Conservation (phyloP, 1,284 basidiomycete genomes). For the Ustilago crameri region DNA sequence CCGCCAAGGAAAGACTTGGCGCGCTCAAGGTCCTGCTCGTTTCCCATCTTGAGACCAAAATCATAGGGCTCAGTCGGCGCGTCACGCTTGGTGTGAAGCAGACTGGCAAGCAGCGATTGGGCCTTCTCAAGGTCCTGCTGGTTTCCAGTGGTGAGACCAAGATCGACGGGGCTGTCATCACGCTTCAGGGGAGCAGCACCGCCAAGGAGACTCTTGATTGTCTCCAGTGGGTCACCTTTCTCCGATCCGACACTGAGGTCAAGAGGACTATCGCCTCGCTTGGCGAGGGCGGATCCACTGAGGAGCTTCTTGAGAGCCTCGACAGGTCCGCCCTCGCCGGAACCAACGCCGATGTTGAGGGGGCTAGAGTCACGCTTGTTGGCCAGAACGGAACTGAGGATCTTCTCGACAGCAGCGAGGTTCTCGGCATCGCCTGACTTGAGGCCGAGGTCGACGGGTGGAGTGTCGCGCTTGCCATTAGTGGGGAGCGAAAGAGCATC, state of each 20-base stretch:
- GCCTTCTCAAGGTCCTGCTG: slow-evolving; percentile 13
- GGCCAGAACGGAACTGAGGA: neutral
- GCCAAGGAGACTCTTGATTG: slow-evolving; percentile 1
- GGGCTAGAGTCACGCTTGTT: slow-evolving; percentile 1
- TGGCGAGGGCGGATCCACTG: neutral
- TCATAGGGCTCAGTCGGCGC: slow-evolving; percentile 6
- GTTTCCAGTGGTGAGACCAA: slow-evolving; percentile 16
- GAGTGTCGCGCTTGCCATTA: slow-evolving; percentile 6
- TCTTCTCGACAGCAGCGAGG: slow-evolving; percentile 2
- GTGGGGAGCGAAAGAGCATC: slow-evolving; percentile 8
- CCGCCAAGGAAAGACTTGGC: slow-evolving; percentile 15
- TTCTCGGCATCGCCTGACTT: slow-evolving; percentile 17
- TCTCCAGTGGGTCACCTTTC: slow-evolving; percentile 2
- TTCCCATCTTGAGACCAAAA: slow-evolving; percentile 23
- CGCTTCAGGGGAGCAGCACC: slow-evolving; percentile 5
- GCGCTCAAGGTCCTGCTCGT: slow-evolving; percentile 27
- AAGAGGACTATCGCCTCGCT: neutral
- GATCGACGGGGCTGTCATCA: slow-evolving; percentile 11
- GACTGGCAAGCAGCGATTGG: slow-evolving; percentile 11
- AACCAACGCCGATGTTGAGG: neutral
- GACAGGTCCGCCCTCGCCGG: neutral
- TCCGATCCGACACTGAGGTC: neutral
- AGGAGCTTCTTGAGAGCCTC: neutral
- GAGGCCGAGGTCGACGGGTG: slow-evolving; percentile 12
- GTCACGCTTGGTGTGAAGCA: slow-evolving; percentile 2